Base-by-base conservation (phyloP, 352 stramenopile species). In the Pythium dissotocum region DNA sequence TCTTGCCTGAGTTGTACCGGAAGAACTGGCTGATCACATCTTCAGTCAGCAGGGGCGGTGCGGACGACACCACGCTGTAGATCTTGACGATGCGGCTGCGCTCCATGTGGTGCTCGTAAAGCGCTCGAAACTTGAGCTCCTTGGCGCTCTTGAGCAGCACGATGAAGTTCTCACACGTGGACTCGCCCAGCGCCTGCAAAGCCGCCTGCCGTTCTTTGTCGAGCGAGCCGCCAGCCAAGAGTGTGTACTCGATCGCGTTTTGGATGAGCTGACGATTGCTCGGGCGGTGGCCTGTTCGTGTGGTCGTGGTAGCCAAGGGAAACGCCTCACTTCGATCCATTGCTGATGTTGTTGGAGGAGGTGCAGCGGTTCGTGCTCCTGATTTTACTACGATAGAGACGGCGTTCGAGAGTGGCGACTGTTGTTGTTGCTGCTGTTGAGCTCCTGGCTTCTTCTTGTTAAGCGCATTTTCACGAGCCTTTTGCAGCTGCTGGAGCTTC, bases 1-100 rank as follows among this genome's bases (percentile, higher is more conserved):
- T 94, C 48, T 93, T 94, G 28, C 83, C 85, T 12, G 85, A 92
- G 53, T 90, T 94, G 75, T 94, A 93, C 56, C 87, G 88, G 66
- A 93, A 94, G 52, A 93, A 91, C 70, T 92, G 85, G 10, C 75
- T 78, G 33, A 93, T 82, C 16, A 72, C 58, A 6, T 77, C 76
- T 9, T 61, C 13, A 16, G 73, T 71, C 28, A 87, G 79, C 12
- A 72, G 53, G 16, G 62, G 63, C 0, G 75, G 72, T 12, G 76
- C 75, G 21, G 63, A 77, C 1, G 49, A 75, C 0, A 70, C 61
- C 21, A 86, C 38, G 6, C 77, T 75, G 56, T 78, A 90, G 18
- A 91, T 71, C 24, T 75, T 67, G 12, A 76, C 65, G 4, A 83
- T 78, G 5, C 64, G 73, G 26, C 79, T 69, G n/a, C 59, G 67